Base-by-base conservation (phyloP, 2,329 filamentous ascomycete genomes). In the Aspergillus thermomutatus region DNA sequence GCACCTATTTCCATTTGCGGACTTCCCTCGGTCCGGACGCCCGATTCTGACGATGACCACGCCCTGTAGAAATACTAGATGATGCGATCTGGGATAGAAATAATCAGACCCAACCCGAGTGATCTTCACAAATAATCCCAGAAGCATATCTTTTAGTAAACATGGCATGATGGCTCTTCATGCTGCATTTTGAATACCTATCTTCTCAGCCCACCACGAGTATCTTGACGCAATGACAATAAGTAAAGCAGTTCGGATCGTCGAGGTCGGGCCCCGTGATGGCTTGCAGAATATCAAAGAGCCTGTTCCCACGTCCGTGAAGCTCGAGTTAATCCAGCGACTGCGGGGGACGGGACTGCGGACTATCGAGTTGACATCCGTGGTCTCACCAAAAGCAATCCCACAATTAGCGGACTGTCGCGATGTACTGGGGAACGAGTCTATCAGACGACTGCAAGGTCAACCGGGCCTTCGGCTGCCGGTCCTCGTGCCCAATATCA, bases 241-340 rank as follows among this genome's bases (percentile, higher is more conserved):
- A 26, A 19, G 19, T 17, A 46, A 55, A 14, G 31, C 59, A 31
- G 79, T 84, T 41, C 77, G 81, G 43, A 86, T 95, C 41, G 87
- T 94, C 60, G 91, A 95, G 77, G 91, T 95, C 60, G 90, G 90
- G 8, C 90, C 91, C 34, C 82, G 91, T 62, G 91, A 95, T 77
- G 91, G 91, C n/a, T 77, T 95, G 53, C 91, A 96, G 71, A 95
- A 94, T 69, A 89, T 94, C 77, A 89, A 89, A 75, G 83, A 79
- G 61, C 80, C 80, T 27, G 88, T 95, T 61, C 79, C 89, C 0
- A 78, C 90, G 10, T 79, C 81, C 6, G 91, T 87, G 2, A 95
- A 95, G 74, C 83, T 93, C 54, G 85, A 92, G 63, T 75, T 95
- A 53, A 89, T 95, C 41, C 82, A 87, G 63, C 79, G 84, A 58